Evolutionary conservation across 2,329 filamentous ascomycete genomes (phyloP).

Genomic region (Calonectria ilicicola): DNA sequence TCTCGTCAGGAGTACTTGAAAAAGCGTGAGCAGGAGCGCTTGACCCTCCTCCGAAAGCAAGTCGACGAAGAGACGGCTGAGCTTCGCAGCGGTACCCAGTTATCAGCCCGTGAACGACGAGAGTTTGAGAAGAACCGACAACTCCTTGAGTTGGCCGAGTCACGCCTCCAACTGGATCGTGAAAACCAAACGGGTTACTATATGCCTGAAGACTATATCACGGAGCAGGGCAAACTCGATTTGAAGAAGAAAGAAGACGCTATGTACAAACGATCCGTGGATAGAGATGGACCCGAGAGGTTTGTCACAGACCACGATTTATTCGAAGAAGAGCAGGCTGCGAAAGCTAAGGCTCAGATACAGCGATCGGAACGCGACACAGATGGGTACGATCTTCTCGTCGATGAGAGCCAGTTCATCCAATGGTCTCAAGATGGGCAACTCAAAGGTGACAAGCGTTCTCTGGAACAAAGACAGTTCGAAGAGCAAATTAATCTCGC

Average conservation of each 20-base stretch:
- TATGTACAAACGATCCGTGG: slow-evolving; percentile 90
- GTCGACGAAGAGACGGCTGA: slow-evolving; percentile 91
- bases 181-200: slow-evolving; percentile 95
- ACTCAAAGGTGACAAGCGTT: slow-evolving; percentile 77
- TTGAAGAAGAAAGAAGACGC: slow-evolving; percentile 88
- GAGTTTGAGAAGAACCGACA: slow-evolving; percentile 93
- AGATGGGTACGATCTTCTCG: slow-evolving; percentile 91
- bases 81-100: slow-evolving; percentile 77
- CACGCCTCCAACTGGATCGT: slow-evolving; percentile 76
- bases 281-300: slow-evolving; percentile 87
- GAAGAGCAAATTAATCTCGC: slow-evolving; percentile 88
- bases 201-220: slow-evolving; percentile 96
- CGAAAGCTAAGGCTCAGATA: slow-evolving; percentile 90
- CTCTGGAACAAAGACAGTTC: slow-evolving; percentile 82
- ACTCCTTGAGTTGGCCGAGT: slow-evolving; percentile 83
- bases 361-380: slow-evolving; percentile 79
- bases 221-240: slow-evolving; percentile 91
- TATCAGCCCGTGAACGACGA: slow-evolving; percentile 84
- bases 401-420: slow-evolving; percentile 90
- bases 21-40: slow-evolving; percentile 88
- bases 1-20: slow-evolving; percentile 94
- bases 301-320: slow-evolving; percentile 95
- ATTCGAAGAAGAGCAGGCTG: slow-evolving; percentile 91
- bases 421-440: slow-evolving; percentile 84
- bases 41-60: slow-evolving; percentile 89